Percentiles rank a stretch among this genome's conserved stretches.
phyloP scores from a whole-genome alignment of 345 rosid genomes.

The rapeseed (Brassica napus) region DNA sequence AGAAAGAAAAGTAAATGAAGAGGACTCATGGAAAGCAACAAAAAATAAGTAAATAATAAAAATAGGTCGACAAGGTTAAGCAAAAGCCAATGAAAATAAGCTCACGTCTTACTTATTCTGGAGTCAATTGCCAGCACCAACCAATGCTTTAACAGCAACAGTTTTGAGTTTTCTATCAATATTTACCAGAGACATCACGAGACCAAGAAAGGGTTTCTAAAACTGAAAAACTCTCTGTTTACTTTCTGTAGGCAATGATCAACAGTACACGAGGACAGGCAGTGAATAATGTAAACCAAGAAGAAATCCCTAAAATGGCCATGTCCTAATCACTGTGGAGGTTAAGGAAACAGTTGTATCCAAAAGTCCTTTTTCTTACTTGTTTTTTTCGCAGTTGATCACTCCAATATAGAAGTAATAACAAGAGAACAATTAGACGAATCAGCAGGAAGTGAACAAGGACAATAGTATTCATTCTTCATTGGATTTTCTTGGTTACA shows the following conservation, averaged over 20 bases:
- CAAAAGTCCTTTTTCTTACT: background rate
- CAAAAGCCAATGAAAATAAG: constrained; percentile 19
- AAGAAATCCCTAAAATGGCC: background rate
- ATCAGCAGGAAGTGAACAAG: background rate
- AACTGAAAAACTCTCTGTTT: constrained; percentile 26
- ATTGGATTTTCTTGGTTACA: background rate
- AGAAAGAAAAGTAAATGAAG: constrained; percentile 22
- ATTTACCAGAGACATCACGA: constrained; percentile 1
- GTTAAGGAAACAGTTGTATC: constrained; percentile 20
- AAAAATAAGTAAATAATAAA: constrained; percentile 26
- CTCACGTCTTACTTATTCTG: constrained; percentile 23
- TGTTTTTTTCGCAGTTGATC: background rate
- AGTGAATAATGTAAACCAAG: constrained; percentile 19
- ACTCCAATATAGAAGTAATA: background rate
- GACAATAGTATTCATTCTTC: background rate
- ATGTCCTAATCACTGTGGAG: constrained; percentile 26
- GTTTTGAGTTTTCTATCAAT: constrained; percentile 12
- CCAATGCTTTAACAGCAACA: constrained; percentile 22
- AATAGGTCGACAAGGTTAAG: constrained; percentile 31
- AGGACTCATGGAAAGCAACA: constrained; percentile 17
- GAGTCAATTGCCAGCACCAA: constrained; percentile 23
- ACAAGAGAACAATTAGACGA: background rate
- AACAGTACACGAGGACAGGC: constrained; percentile 33
- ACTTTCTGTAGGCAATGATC: constrained; percentile 33
- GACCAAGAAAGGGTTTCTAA: constrained; percentile 1